phyloP scores from a whole-genome alignment of 768 basidiomycete species.

The Suillus occidentalis region DNA sequence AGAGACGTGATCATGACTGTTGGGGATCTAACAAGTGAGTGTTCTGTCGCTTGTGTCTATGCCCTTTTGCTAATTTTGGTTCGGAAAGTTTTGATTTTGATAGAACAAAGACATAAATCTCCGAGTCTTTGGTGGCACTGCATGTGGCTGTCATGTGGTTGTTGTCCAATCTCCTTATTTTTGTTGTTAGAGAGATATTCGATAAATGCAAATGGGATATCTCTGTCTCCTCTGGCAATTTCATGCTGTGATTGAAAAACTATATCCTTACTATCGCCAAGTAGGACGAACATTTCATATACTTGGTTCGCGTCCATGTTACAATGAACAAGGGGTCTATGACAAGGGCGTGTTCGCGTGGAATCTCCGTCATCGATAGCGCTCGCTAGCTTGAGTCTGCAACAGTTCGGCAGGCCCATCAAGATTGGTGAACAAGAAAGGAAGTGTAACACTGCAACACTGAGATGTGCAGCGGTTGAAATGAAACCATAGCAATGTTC shows the following conservation, averaged over 20 bases:
- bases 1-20: neutral
- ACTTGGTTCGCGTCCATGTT: neutral
- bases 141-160: neutral
- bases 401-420: neutral
- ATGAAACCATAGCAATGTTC: neutral
- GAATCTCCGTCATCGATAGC: neutral
- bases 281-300: neutral
- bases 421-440: slow-evolving; percentile 1
- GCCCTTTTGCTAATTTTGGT: neutral
- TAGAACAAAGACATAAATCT: too few species aligned
- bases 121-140: too few species aligned
- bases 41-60: neutral
- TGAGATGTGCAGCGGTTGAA: neutral
- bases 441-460: slow-evolving; percentile 3
- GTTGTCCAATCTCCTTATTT: neutral
- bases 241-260: neutral
- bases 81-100: neutral
- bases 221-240: neutral
- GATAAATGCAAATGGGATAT: neutral
- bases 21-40: neutral
- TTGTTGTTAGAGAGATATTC: neutral
- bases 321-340: neutral
- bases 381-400: neutral
- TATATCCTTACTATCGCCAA: neutral
- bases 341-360: neutral